Percentiles rank a stretch among this genome's conserved stretches.
Conservation (phyloP, 768 basidiomycete genomes). For the Phanerochaete sordida region DNA sequence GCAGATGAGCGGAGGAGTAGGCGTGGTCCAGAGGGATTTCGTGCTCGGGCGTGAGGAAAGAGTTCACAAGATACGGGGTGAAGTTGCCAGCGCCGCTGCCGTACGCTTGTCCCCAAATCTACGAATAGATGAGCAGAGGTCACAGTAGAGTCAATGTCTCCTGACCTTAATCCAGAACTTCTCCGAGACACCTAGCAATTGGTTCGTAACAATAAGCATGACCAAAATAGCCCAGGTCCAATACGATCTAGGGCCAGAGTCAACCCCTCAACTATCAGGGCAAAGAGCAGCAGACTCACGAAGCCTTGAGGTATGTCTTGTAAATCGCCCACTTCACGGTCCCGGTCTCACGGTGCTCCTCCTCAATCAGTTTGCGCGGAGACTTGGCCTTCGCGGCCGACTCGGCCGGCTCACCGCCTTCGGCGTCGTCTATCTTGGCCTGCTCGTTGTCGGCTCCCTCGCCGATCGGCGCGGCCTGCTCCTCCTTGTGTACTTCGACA, state of each 20-base stretch:
- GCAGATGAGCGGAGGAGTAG: constrained; percentile 21
- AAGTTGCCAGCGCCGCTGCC: constrained; percentile 12
- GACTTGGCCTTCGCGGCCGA: constrained; percentile 44
- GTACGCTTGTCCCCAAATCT: constrained; percentile 72
- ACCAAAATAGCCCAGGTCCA: constrained; percentile 60
- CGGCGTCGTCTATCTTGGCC: constrained; percentile 27
- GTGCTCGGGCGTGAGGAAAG: constrained; percentile 22
- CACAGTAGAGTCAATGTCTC: neutral
- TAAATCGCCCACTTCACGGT: constrained; percentile 76
- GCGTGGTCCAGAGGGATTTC: constrained; percentile 22
- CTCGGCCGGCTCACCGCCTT: constrained; percentile 21
- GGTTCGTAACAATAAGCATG: constrained; percentile 42
- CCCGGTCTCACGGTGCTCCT: constrained; percentile 78
- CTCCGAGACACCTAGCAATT: constrained; percentile 53
- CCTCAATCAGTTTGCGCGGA: constrained; percentile 71
- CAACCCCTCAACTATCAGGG: neutral
- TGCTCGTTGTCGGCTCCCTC: constrained; percentile 13
- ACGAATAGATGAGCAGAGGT: neutral
- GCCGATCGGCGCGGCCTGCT: constrained; percentile 20
- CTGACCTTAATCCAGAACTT: constrained; percentile 74
- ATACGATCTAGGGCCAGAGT: constrained; percentile 45
- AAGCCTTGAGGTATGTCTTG: constrained; percentile 63
- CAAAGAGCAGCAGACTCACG: constrained; percentile 38
- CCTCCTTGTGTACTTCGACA: constrained; percentile 46
- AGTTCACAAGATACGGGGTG: constrained; percentile 16